Evolutionary conservation across 2,329 filamentous ascomycete species (phyloP).

Genomic region (Colletotrichum shisoi): DNA sequence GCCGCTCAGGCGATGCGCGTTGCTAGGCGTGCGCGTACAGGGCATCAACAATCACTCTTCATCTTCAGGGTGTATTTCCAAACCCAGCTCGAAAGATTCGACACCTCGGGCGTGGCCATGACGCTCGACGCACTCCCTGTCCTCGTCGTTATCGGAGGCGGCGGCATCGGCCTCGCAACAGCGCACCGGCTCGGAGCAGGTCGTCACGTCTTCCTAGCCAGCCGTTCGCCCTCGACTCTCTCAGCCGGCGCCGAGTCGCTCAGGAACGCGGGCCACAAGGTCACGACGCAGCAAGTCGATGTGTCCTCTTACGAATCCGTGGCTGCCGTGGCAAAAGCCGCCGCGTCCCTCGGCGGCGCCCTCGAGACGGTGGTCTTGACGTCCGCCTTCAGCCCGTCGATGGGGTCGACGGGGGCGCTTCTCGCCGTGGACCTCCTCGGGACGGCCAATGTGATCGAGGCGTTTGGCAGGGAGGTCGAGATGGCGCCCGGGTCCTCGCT

Average conservation of each 20-base stretch:
- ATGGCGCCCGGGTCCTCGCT: conserved; percentile 10
- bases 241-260: not conserved
- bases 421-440: not conserved
- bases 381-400: conserved; percentile 1
- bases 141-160: conserved; percentile 23
- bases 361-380: not conserved
- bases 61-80: not conserved
- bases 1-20: too few relatives aligned
- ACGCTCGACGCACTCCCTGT: conserved; percentile 11
- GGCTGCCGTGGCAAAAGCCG: not conserved
- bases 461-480: not conserved
- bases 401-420: not conserved
- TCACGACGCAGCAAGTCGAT: not conserved
- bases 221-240: not conserved
- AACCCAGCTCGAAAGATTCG: too few relatives aligned
- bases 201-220: conserved; percentile 24
- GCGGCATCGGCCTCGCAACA: conserved; percentile 27
- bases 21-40: not conserved
- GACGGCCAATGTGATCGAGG: conserved; percentile 18
- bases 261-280: not conserved
- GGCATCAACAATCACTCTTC: not conserved
- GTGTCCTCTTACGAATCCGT: not conserved
- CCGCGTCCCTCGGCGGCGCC: not conserved
- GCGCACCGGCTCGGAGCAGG: conserved; percentile 9
- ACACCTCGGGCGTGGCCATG: not conserved